Conservation (phyloP, 805 yeast species). For the Danielia reshetovae region DNA sequence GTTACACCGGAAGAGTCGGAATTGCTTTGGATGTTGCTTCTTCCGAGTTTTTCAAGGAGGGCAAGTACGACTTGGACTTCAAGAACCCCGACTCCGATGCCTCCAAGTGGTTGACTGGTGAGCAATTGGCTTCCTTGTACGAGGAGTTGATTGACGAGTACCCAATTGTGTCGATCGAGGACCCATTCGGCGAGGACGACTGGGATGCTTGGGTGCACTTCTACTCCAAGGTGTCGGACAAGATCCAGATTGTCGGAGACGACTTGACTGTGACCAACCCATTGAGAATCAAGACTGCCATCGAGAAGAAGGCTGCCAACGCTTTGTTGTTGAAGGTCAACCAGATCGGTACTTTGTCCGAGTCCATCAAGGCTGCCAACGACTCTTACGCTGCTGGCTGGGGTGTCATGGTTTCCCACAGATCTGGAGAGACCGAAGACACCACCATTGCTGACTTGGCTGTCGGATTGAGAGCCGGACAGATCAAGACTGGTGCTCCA, state of each 20-base stretch:
- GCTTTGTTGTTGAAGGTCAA: slow-evolving; percentile 95
- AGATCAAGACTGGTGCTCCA: slow-evolving; percentile 99
- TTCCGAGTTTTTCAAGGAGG: slow-evolving; percentile 96
- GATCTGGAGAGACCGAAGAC: slow-evolving; percentile 99
- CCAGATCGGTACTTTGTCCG: slow-evolving; percentile 97
- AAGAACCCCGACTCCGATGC: slow-evolving; percentile 92
- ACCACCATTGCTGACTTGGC: slow-evolving; percentile 95
- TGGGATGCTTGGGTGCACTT: slow-evolving; percentile 97
- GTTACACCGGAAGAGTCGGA: slow-evolving; percentile 88
- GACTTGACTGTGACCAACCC: slow-evolving; percentile 99
- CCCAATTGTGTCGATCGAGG: slow-evolving; percentile 98
- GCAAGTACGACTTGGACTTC: slow-evolving; percentile 96
- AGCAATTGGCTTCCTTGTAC: slow-evolving; percentile 83
- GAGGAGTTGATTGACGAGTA: slow-evolving; percentile 73
- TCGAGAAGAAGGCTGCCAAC: slow-evolving; percentile 93
- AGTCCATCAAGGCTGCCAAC: slow-evolving; percentile 95
- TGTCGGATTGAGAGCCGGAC: slow-evolving; percentile 98
- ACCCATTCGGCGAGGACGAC: slow-evolving; percentile 99
- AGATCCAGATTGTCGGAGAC: slow-evolving; percentile 92
- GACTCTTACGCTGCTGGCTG: slow-evolving; percentile 94
- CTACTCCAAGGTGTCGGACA: slow-evolving; percentile 60
- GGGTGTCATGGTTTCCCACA: slow-evolving; percentile 99
- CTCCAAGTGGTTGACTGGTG: slow-evolving; percentile 88
- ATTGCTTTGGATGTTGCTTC: slow-evolving; percentile 97
- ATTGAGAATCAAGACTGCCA: slow-evolving; percentile 88